Base-by-base conservation (phyloP, 768 basidiomycete species). In the Stropharia rugosoannulata region DNA sequence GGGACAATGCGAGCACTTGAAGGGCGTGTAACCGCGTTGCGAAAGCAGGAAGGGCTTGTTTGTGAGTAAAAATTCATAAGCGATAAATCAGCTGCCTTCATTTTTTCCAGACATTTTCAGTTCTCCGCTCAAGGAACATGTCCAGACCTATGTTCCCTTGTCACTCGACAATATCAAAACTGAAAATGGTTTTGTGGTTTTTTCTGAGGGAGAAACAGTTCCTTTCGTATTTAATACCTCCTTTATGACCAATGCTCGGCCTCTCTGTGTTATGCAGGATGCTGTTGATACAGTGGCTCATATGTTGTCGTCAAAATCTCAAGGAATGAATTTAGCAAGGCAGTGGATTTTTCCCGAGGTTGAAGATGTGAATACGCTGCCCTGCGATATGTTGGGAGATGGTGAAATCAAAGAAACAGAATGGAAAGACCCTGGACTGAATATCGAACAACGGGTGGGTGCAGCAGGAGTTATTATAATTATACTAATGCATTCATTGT, bases 391-490 rank as follows among this genome's bases (percentile, higher is more conserved):
- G 60, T 54, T 54, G 19, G 49, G 56, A 3, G 55, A 63, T 36
- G 59, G 56, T 0, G 54, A 59, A 40, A 70, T 75, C 38, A 53
- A 62, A 42, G 68, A 73, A 12, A 59, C 67, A 13, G 64, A 75
- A 49, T 80, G 79, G 80, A 46, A 70, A 13, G 80, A 81, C 61
- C 52, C 61, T n/a, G 79, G 78, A 13, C 63, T 81, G 45, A 81
- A 81, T 56, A 60, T 62, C 5, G 78, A 81, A 60, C 79, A 81
- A 57, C 70, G 70, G 65, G 80, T 78, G 50, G 49, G 67, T 37
- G n/a, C 29, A 32, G 29, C 29, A 27, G 35, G 5, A 12, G 39
- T 36, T 48, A 25, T 25, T 8, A 27, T 15, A 19, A 39, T 38
- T 13, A 13, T 8, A 35, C 16, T 32, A 15, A 42, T 2, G 53